Evolutionary conservation across 1,139 yeast genomes (phyloP), one percentile per base, ranked within the genome.

Genomic region (Candida sojae): DNA sequence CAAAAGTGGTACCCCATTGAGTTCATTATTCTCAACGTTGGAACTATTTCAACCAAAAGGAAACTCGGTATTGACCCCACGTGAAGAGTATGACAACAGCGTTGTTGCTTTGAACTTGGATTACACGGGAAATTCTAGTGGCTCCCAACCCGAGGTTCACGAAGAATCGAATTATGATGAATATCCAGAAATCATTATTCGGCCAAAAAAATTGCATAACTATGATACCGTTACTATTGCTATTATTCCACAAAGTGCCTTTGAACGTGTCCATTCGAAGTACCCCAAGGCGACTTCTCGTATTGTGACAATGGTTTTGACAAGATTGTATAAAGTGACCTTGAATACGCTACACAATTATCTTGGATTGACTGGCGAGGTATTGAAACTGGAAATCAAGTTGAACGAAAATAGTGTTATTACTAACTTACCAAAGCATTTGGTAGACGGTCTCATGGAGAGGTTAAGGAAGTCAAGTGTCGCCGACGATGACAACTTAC

Each of bases 281-380:
- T 89, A 85, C 61, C 98, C 99, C 6, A 83, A 88, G 55, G 89
- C 97, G 0, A 86, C 97, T 0, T 88, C 97, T 0, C 97, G 92
- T 64, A 92, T 93, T 42, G 95, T 93, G 7, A 96, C 96, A 55
- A 91, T 93, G 82, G 90, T 93, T 13, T 72, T 92, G 53, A 86
- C 96, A 1, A 79, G 96, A 53, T 75, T 93, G 49, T 90, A 90
- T 63, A 80, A 96, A 57, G 97, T 93, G 6, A 92, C 98, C 0
- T 84, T 92, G 68, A 93, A 87, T 61, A 88, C 97, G 0, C 88
- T 95, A 10, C 95, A 92, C 61, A 80, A 83, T 57, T 93, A 93
- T 63, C 72, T 93, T 45, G 97, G 96, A 0, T 69, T 93, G 32
- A 90, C 98, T 0, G 75, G 82, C 28, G 97, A 91, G 58, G 84